Conservation (phyloP, 2,329 filamentous ascomycete genomes). For the Ceratocystis smalleyi region DNA sequence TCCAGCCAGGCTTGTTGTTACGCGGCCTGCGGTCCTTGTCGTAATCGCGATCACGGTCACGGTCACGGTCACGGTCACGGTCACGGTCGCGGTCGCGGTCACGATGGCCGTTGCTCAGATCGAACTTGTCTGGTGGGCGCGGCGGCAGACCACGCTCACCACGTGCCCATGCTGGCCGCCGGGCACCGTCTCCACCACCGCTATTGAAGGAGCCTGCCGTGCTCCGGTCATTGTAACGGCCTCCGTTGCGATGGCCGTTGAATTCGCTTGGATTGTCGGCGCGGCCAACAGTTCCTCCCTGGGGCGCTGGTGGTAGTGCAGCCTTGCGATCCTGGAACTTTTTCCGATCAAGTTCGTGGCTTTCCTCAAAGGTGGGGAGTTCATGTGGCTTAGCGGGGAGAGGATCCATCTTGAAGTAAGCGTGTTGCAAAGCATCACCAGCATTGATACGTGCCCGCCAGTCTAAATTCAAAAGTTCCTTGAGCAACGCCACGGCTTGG, state of each 20-base stretch:
- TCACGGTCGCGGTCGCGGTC: neutral
- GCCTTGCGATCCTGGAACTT: constrained; percentile 79
- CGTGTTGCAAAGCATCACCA: constrained; percentile 79
- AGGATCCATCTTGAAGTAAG: constrained; percentile 72
- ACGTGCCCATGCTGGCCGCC: constrained; percentile 26
- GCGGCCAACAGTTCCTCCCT: constrained; percentile 76
- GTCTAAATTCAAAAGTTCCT: constrained; percentile 71
- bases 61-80: neutral
- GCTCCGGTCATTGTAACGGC: constrained; percentile 28
- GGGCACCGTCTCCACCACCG: constrained; percentile 21
- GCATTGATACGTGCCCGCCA: constrained; percentile 84
- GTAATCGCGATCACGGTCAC: neutral
- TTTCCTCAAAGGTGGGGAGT: constrained; percentile 83
- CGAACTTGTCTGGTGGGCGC: constrained; percentile 9
- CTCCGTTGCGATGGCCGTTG: constrained; percentile 29
- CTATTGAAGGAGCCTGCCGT: constrained; percentile 18
- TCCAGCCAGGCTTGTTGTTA: neutral
- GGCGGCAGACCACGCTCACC: constrained; percentile 12
- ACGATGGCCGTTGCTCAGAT: neutral
- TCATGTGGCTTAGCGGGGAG: constrained; percentile 69
- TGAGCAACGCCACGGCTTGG: constrained; percentile 61
- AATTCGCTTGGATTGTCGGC: constrained; percentile 36
- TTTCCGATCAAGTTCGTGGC: constrained; percentile 86
- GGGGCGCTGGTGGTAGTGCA: constrained; percentile 74
- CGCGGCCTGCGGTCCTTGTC: constrained; percentile 4